Percentiles rank a stretch among this genome's conserved stretches.
These are phyloP conservation scores for Penicillium simplicissimum DNA, from an alignment of 495 filamentous ascomycete species.

Conservation along the genomic window DNA sequence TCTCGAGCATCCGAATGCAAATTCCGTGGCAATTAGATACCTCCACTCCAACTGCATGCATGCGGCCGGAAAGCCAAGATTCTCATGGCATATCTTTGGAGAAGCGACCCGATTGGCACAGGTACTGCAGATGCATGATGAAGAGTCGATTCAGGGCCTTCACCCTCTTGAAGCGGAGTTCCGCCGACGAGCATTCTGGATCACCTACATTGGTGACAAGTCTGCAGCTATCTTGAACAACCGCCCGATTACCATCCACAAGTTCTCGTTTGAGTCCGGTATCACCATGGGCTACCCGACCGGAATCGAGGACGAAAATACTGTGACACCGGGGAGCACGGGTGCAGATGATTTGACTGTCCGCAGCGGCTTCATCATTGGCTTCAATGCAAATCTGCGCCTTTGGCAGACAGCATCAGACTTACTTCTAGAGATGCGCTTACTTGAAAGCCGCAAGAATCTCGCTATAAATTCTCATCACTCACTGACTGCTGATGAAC, in stretches of 20 bases:
- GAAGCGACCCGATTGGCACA: constrained; percentile 32
- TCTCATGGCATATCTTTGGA: constrained; percentile 35
- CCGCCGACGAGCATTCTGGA: constrained; percentile 33
- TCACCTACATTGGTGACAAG: constrained; percentile 33
- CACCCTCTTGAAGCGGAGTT: constrained; percentile 28
- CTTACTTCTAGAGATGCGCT: constrained; percentile 22
- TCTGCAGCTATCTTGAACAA: constrained; percentile 33
- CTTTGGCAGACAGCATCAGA: constrained; percentile 27
- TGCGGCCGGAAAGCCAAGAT: constrained; percentile 29
- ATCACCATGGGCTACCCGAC: constrained; percentile 29
- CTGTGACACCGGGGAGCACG: constrained; percentile 11
- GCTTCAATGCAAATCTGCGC: constrained; percentile 27
- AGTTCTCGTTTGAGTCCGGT: constrained; percentile 29
- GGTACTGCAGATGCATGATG: constrained; percentile 34
- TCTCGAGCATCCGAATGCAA: constrained; percentile 30
- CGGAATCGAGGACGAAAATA: constrained; percentile 21
- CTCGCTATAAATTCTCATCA: constrained; percentile 6
- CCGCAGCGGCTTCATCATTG: constrained; percentile 18
- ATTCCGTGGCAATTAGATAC: constrained; percentile 31
- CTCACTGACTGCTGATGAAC: constrained; percentile 18
- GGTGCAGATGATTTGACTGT: constrained; percentile 12
- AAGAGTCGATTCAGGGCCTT: constrained; percentile 24
- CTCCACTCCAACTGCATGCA: constrained; percentile 36
- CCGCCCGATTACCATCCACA: constrained; percentile 32
- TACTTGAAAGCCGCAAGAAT: constrained; percentile 12